phyloP scores from a whole-genome alignment of 768 basidiomycete species.

The Psilocybe cyanescens region DNA sequence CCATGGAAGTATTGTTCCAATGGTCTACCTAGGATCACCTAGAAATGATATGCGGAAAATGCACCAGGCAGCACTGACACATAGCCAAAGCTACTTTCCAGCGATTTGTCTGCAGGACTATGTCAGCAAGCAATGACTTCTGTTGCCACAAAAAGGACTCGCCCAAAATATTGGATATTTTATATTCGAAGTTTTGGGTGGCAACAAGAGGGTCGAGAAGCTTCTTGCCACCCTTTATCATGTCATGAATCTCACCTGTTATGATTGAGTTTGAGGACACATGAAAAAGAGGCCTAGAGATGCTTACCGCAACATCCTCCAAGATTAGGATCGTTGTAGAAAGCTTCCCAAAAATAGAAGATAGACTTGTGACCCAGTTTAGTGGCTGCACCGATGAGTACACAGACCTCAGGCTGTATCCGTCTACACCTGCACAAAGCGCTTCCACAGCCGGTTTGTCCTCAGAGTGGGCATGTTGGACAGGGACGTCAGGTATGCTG shows the following conservation, averaged over 20 bases:
- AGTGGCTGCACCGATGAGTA: conserved; percentile 93
- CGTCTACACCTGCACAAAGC: conserved; percentile 44
- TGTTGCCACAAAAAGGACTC: conserved; percentile 15
- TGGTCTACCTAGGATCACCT: conserved; percentile 89
- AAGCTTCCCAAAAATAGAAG: conserved; percentile 94
- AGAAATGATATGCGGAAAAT: conserved; percentile 95
- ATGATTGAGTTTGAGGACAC: not conserved
- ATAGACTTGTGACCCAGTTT: conserved; percentile 97
- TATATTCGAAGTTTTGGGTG: conserved; percentile 97
- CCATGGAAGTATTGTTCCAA: conserved; percentile 87
- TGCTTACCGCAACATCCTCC: conserved; percentile 82
- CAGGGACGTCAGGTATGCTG: too few species aligned
- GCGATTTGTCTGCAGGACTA: conserved; percentile 71
- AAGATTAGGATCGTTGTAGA: conserved; percentile 77
- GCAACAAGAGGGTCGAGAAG: conserved; percentile 91
- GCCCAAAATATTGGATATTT: conserved; percentile 97
- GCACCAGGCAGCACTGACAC: conserved; percentile 95
- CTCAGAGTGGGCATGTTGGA: too few species aligned
- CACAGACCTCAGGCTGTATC: conserved; percentile 83
- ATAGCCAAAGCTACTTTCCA: conserved; percentile 96
- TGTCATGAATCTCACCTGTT: conserved; percentile 85
- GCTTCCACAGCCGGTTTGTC: too few species aligned
- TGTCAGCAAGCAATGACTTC: not conserved
- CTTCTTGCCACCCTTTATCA: conserved; percentile 93
- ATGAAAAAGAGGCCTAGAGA: not conserved